Base-by-base conservation (phyloP, 495 filamentous ascomycete genomes). In the Chaetomium tenue region DNA sequence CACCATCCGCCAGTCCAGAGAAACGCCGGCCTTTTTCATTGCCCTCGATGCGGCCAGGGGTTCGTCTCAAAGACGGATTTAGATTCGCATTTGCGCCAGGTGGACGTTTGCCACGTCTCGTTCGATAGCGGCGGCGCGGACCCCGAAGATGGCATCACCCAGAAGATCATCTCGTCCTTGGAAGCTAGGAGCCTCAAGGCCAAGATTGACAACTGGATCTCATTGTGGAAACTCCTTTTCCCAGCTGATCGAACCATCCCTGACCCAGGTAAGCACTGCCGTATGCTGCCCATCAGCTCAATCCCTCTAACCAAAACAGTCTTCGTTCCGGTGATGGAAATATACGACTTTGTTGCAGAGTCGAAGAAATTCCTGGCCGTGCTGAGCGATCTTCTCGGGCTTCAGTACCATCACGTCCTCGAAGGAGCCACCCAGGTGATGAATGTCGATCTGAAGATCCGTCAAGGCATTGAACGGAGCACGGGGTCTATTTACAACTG, bases 181-280 rank as follows among this genome's bases (percentile, higher is more conserved):
- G 71, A 73, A 20, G 69, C 71, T 2, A 68, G 71, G 39, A 71
- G 67, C 33, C 48, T 66, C 13, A 71, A 70, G 48, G 63, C 66
- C 50, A 73, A 73, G 37, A 73, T 73, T 23, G 71, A 73, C 63
- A 73, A 73, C 61, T 73, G 71, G 71, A 16, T 54, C 16, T 73
- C 71, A 7, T 37, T 73, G 8, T 73, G 71, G 71, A 71, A 67
- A 20, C 67, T 73, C 15, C 58, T 73, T 13, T 73, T 73, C 26
- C 71, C 70, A 1, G 50, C 53, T n/a, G 71, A 72, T 47, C 39
- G 51, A 8, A 37, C 48, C 12, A 64, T 74, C 28, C 71, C 71
- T 1, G 70, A 71, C 40, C 70, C 71, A 50, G 60, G 71, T 73
- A 68, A 16, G 68, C 60, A 12, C 6, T 26, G 0, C 12, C 20